Conservation (phyloP, 1,284 basidiomycete genomes). For the Lignosus rhinocerotis region DNA sequence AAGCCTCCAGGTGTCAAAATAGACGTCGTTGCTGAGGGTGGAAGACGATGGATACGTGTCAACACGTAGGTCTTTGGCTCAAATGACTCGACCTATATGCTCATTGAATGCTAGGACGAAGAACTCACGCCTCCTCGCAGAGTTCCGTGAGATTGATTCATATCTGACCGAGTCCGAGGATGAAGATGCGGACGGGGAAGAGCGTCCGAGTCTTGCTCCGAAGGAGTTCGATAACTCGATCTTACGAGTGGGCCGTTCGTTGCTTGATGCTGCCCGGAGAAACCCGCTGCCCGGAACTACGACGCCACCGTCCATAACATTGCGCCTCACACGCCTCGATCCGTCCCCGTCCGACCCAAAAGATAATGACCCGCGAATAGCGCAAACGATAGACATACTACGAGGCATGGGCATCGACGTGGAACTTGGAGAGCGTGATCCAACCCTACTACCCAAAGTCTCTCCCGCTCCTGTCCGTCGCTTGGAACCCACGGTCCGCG, state of each 20-base stretch:
- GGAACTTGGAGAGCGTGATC: slow-evolving; percentile 60
- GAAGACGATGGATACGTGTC: slow-evolving; percentile 75
- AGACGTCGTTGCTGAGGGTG: slow-evolving; percentile 77
- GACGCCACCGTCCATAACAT: slow-evolving; percentile 44
- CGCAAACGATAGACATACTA: slow-evolving; percentile 56
- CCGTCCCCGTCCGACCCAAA: slow-evolving; percentile 42
- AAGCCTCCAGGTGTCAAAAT: slow-evolving; percentile 62
- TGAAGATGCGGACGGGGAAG: slow-evolving; percentile 41
- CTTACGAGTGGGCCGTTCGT: slow-evolving; percentile 58
- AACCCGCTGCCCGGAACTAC: slow-evolving; percentile 42
- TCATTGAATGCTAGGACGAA: slow-evolving; percentile 54
- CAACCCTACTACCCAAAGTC: slow-evolving; percentile 23
- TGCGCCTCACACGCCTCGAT: slow-evolving; percentile 72
- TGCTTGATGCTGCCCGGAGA: slow-evolving; percentile 61
- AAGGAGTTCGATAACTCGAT: slow-evolving; percentile 73
- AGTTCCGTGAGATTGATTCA: slow-evolving; percentile 81
- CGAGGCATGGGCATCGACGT: slow-evolving; percentile 65
- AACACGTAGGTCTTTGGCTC: slow-evolving; percentile 69
- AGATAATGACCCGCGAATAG: slow-evolving; percentile 58
- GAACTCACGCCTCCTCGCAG: slow-evolving; percentile 70
- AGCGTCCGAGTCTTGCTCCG: slow-evolving; percentile 42
- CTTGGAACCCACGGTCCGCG: slow-evolving; percentile 48
- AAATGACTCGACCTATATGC: background rate
- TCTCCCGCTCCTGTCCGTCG: slow-evolving; percentile 16
- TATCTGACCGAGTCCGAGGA: slow-evolving; percentile 71